These are phyloP conservation scores for Colletotrichum sojae DNA, from an alignment of 2,329 filamentous ascomycete genomes.

Conservation along the genomic window DNA sequence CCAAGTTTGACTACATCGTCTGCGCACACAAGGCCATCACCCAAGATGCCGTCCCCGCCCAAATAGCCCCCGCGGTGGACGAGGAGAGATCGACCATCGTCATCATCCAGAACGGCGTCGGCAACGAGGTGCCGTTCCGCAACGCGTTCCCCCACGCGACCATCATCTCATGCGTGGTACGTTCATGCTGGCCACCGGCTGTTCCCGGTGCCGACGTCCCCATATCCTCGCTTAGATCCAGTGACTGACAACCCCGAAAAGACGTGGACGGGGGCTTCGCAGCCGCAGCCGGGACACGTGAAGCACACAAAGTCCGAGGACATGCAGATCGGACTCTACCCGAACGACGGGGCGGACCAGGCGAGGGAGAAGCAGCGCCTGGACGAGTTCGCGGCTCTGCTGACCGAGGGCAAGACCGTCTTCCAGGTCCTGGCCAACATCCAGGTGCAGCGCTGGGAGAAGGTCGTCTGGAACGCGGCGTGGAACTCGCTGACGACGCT, in stretches of 20 bases:
- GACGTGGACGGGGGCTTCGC: conserved; percentile 68
- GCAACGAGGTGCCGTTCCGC: conserved; percentile 69
- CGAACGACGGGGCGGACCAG: conserved; percentile 50
- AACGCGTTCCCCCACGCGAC: conserved; percentile 64
- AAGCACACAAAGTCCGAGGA: conserved; percentile 67
- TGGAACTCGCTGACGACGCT: conserved; percentile 74
- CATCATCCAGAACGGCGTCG: conserved; percentile 74
- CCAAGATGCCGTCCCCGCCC: conserved; percentile 53
- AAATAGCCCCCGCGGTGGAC: conserved; percentile 53
- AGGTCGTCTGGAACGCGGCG: conserved; percentile 72
- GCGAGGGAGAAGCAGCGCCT: conserved; percentile 54
- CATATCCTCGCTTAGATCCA: not conserved
- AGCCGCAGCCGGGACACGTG: conserved; percentile 63
- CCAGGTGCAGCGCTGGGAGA: conserved; percentile 71
- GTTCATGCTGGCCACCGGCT: conserved; percentile 41
- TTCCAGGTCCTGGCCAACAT: conserved; percentile 67
- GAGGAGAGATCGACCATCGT: conserved; percentile 64
- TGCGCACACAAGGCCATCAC: conserved; percentile 69
- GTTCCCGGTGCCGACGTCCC: no score
- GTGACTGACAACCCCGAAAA: conserved; percentile 39
- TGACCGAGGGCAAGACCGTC: conserved; percentile 59
- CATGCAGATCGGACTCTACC: conserved; percentile 68
- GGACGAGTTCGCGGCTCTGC: conserved; percentile 55
- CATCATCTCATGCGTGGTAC: conserved; percentile 68
- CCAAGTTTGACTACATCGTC: conserved; percentile 68